Percentiles rank a stretch among this genome's conserved stretches.
Evolutionary conservation across 345 rosid genomes (phyloP).

Genomic region (Aquilaria sinensis): DNA sequence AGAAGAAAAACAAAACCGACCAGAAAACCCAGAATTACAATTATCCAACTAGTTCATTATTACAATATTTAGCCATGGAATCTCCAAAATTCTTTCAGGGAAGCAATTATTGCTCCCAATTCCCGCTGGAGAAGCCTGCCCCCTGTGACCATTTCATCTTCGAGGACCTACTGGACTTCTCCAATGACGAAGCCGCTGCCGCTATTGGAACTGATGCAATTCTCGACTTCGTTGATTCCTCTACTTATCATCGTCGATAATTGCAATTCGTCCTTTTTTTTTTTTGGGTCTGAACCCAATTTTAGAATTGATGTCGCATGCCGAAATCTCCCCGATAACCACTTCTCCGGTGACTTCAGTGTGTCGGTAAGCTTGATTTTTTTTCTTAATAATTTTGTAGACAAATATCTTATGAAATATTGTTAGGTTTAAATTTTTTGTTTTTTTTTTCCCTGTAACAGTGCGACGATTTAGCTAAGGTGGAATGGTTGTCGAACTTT

Average conservation of each 20-base stretch:
- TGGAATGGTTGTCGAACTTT: slow-evolving; percentile 57
- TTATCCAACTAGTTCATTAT: too few species aligned
- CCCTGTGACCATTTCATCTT: too few species aligned
- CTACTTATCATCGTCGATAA: too few species aligned
- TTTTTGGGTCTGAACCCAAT: slow-evolving; percentile 29
- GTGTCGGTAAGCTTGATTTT: slow-evolving; percentile 58
- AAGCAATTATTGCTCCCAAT: too few species aligned
- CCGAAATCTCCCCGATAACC: slow-evolving; percentile 27
- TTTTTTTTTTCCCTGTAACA: slow-evolving; percentile 13
- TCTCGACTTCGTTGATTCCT: too few species aligned
- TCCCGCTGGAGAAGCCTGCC: too few species aligned
- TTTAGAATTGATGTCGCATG: slow-evolving; percentile 32
- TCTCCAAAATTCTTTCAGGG: too few species aligned
- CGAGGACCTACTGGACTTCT: too few species aligned
- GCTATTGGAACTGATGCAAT: too few species aligned
- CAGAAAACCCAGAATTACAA: slow-evolving; percentile 19
- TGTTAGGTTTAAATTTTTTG: background rate
- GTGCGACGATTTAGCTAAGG: slow-evolving; percentile 91
- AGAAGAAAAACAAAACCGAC: slow-evolving; percentile 10
- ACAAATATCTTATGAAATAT: too few species aligned
- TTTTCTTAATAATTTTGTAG: background rate
- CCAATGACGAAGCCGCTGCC: too few species aligned
- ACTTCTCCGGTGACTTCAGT: slow-evolving; percentile 67
- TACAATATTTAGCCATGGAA: too few species aligned
- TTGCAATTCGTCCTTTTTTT: slow-evolving; percentile 29